Base-by-base conservation (phyloP, 2,329 filamentous ascomycete species). In the Aspergillus latus region DNA sequence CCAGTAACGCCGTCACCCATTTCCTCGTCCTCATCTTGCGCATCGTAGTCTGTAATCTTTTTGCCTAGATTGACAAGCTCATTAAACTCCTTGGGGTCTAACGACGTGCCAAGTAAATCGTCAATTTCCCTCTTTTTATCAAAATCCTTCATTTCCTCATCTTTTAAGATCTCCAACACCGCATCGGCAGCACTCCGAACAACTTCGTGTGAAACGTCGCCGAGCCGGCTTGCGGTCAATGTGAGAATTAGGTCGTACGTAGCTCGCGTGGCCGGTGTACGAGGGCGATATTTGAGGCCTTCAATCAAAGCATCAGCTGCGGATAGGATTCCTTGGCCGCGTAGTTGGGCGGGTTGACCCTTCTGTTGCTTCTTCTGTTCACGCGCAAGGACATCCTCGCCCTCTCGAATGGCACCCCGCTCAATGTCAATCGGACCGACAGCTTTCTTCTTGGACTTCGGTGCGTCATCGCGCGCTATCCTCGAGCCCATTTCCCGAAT, bases 101-200 rank as follows among this genome's bases (percentile, higher is more conserved):
- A 84, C 0, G 86, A 86, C 36, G 83, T 83, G n/a, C 93, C 94
- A 42, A 99, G 75, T 57, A 97, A 86, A 62, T 97, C 94, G 66
- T 99, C 94, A 43, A 97, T 86, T 72, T 97, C 92, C 76, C 92
- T 96, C 80, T 99, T 99, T 80, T 95, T 97, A 72, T 99, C 94
- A 58, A 96, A 90, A 71, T 99, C 94, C 74, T 97, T 97, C 78
- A 97, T 80, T 61, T 92, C 89, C 61, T 97, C 92, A 65, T 97
- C 92, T 74, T 99, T 99, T 44, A 99, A 79, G 61, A 88, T 91
- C 71, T 99, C 94, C 52, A 99, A 74, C 2, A 92, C 87, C 2
- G 90, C 92, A 72, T 99, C 94, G 11, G 94, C 93, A 13, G 94
- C 95, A 74, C 94, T 99, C 64, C 90, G 85, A 43, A 96, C 91